Conservation (phyloP, 2,329 filamentous ascomycete species). For the Dactylellina leptospora region DNA sequence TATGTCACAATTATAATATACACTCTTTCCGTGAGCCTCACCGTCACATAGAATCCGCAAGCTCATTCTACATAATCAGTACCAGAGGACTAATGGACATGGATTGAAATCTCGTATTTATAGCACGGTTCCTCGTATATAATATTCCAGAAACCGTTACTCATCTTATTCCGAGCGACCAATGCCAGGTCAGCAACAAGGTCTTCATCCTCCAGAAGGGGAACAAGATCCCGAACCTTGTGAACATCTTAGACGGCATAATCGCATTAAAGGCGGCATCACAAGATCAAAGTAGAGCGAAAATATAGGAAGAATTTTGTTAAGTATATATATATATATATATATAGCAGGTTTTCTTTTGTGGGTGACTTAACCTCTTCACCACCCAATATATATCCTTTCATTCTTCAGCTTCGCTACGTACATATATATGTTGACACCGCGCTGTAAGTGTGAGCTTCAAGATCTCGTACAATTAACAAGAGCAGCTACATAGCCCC, state of each 20-base stretch:
- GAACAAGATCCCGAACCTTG: constrained; percentile 6
- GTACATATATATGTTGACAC: no score
- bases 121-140: constrained; percentile 27
- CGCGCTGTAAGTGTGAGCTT: no score
- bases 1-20: constrained; percentile 10
- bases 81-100: background rate
- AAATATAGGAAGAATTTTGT: no score
- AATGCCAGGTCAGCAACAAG: background rate
- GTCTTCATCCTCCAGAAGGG: constrained; percentile 23
- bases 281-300: no score
- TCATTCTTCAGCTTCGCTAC: no score
- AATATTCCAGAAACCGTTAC: constrained; percentile 2
- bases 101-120: background rate
- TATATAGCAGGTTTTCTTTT: no score
- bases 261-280: no score
- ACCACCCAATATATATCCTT: no score
- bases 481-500: constrained; percentile 5
- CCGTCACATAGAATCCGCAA: background rate
- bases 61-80: background rate
- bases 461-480: constrained; percentile 25
- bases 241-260: background rate
- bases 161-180: background rate
- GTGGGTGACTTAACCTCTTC: no score
- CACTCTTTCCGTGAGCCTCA: constrained; percentile 30
- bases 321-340: no score